Evolutionary conservation across 78 protist species (phyloP).

Genomic region (Diacronema lutheri): DNA sequence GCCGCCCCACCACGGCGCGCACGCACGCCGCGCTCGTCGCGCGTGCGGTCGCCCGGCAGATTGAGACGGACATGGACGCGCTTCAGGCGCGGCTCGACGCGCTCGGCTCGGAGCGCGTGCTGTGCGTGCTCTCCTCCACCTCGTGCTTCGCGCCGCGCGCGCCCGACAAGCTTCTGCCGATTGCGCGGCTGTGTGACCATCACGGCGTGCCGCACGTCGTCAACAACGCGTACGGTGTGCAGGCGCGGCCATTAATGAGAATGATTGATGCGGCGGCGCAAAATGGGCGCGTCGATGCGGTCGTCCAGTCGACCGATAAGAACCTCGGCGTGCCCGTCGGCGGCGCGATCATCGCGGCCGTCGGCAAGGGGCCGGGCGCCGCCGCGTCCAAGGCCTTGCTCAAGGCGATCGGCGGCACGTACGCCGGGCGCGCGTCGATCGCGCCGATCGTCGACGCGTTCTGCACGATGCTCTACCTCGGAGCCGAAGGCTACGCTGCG

Average conservation of each 20-base stretch:
- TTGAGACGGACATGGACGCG: slow-evolving; percentile 18
- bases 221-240: slow-evolving; percentile 98
- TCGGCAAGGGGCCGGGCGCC: not conserved
- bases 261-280: not conserved
- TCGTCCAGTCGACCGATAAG: slow-evolving; percentile 94
- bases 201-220: slow-evolving; percentile 80
- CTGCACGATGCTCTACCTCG: slow-evolving; percentile 89
- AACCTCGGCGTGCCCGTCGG: slow-evolving; percentile 99
- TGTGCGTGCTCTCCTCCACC: slow-evolving; percentile 90
- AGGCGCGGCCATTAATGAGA: slow-evolving; percentile 38
- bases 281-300: slow-evolving; percentile 32
- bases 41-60: no score
- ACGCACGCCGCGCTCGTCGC: no score
- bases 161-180: slow-evolving; percentile 79
- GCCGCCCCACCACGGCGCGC: no score
- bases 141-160: slow-evolving; percentile 97
- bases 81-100: not conserved
- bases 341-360: slow-evolving; percentile 64
- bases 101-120: slow-evolving; percentile 64
- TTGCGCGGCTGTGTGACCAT: slow-evolving; percentile 75
- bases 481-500: slow-evolving; percentile 52
- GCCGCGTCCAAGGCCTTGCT: not conserved
- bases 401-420: not conserved
- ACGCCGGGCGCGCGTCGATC: slow-evolving; percentile 89
- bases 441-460: slow-evolving; percentile 87